Evolutionary conservation across 129 eudicot genomes (phyloP).

Genomic region (Flaveria brownii): DNA sequence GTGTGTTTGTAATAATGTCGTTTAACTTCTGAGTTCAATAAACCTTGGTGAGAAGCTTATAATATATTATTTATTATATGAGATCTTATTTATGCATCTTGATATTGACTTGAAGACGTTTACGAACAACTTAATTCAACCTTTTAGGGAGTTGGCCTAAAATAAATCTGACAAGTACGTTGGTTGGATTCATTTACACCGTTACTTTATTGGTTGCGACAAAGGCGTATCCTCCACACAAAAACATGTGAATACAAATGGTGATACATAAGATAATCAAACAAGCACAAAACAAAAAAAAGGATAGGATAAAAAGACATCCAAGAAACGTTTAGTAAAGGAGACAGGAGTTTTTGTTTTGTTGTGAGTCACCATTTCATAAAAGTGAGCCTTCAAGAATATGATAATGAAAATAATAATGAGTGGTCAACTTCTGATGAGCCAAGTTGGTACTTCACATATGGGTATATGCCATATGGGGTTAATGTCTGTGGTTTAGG

Average conservation of each 20-base stretch:
- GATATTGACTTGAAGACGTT: not conserved
- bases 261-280: constrained; percentile 35
- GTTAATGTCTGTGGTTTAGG: not conserved
- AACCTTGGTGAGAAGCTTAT: too few relatives aligned
- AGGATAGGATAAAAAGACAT: constrained; percentile 4
- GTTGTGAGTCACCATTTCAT: constrained; percentile 34
- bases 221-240: constrained; percentile 43
- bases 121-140: not conserved
- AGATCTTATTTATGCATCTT: too few relatives aligned
- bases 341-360: constrained; percentile 23
- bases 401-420: constrained; percentile 18
- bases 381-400: constrained; percentile 34
- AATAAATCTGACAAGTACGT: not conserved
- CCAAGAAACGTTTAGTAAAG: constrained; percentile 30
- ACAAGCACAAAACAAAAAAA: constrained; percentile 15
- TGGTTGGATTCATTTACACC: not conserved
- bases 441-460: constrained; percentile 21
- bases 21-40: too few relatives aligned
- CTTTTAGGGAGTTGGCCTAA: too few relatives aligned
- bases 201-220: constrained; percentile 30
- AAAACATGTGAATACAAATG: constrained; percentile 43
- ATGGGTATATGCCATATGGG: not conserved
- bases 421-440: constrained; percentile 14
- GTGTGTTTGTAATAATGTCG: too few relatives aligned
- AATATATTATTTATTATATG: too few relatives aligned